phyloP scores from a whole-genome alignment of 2,329 filamentous ascomycete genomes.

The Aspergillus unguis region DNA sequence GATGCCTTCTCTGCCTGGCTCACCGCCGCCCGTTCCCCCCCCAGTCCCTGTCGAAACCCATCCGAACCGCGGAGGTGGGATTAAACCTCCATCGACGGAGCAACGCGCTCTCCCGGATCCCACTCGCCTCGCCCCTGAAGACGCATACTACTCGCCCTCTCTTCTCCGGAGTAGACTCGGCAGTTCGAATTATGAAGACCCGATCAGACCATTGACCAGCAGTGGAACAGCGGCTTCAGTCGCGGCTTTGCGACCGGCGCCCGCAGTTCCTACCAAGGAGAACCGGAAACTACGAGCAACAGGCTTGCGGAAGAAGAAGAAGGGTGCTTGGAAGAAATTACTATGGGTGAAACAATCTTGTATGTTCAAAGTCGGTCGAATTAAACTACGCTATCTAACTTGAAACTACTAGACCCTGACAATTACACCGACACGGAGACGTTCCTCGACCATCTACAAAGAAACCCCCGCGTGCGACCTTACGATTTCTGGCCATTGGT shows the following conservation, averaged over 20 bases:
- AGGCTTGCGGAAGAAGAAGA: conserved; percentile 65
- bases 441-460: conserved; percentile 91
- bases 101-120: conserved; percentile 53
- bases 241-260: conserved; percentile 42
- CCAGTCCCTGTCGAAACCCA: conserved; percentile 47
- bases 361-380: conserved; percentile 41
- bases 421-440: conserved; percentile 98
- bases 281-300: conserved; percentile 53
- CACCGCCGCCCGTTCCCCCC: conserved; percentile 39
- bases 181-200: conserved; percentile 37
- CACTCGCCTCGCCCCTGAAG: conserved; percentile 74
- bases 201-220: conserved; percentile 32
- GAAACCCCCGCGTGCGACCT: conserved; percentile 86
- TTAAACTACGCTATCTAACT: not conserved
- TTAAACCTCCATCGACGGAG: conserved; percentile 32
- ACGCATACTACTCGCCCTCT: conserved; percentile 68
- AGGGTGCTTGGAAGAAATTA: conserved; percentile 86
- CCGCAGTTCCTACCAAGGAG: conserved; percentile 41
- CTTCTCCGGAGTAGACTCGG: conserved; percentile 54
- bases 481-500: conserved; percentile 99
- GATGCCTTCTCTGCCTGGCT: conserved; percentile 33
- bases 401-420: conserved; percentile 68
- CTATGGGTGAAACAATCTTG: conserved; percentile 97
- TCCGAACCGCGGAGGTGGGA: conserved; percentile 39
- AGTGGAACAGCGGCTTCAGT: conserved; percentile 40